These are phyloP conservation scores for Vitis labrusca DNA, from an alignment of 164 flowering plant genomes.

Conservation along the genomic window DNA sequence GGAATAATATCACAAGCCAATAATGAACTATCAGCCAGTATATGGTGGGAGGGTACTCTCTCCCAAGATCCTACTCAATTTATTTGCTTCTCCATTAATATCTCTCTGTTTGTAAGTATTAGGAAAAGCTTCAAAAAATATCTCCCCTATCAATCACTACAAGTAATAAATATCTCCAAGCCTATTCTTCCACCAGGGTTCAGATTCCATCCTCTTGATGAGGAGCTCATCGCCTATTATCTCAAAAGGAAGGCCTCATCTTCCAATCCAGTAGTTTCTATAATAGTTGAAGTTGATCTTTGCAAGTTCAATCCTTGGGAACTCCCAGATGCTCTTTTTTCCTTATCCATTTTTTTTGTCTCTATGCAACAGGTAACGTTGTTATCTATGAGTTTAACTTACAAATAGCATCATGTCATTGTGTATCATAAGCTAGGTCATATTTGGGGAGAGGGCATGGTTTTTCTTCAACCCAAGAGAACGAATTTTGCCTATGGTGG, in stretches of 20 bases:
- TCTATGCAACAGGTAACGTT: no score
- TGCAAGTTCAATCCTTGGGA: constrained; percentile 36
- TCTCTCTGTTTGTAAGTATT: no score
- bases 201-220: constrained; percentile 14
- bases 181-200: no score
- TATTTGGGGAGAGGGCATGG: constrained; percentile 12
- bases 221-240: constrained; percentile 29
- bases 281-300: constrained; percentile 25
- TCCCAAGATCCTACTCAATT: constrained; percentile 1
- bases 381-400: no score
- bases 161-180: no score
- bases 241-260: constrained; percentile 20
- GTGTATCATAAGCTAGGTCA: constrained; percentile 1
- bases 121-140: no score
- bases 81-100: neutral
- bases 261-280: constrained; percentile 6
- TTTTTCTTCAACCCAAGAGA: constrained; percentile 30
- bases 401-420: no score
- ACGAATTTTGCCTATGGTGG: constrained; percentile 40
- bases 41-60: neutral
- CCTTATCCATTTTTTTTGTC: neutral
- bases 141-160: no score
- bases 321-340: constrained; percentile 21
- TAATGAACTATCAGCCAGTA: neutral
- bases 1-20: neutral